These are phyloP conservation scores for Alternaria gaisen DNA, from an alignment of 2,329 filamentous ascomycete species.

Conservation along the genomic window DNA sequence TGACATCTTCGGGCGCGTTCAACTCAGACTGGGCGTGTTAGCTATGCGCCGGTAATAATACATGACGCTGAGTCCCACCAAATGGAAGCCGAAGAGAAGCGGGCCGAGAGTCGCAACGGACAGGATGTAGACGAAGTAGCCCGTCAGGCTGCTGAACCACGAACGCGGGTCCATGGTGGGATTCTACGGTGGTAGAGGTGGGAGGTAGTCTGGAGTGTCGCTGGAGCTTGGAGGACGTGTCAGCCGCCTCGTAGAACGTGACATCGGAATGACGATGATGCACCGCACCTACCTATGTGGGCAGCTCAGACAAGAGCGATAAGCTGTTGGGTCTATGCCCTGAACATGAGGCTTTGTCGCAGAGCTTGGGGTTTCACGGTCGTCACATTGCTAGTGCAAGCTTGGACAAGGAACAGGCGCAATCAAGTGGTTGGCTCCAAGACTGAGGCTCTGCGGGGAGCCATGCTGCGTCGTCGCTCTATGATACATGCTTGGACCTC, in stretches of 20 bases:
- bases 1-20: constrained; percentile 92
- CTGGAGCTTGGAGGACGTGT: constrained; percentile 9
- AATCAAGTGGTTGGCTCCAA: neutral
- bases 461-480: constrained; percentile 3
- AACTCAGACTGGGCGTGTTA: constrained; percentile 76
- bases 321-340: neutral
- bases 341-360: neutral
- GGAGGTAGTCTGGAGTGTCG: neutral
- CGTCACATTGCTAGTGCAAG: neutral
- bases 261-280: constrained; percentile 22
- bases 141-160: constrained; percentile 65
- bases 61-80: constrained; percentile 64
- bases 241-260: constrained; percentile 13
- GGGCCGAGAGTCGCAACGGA: constrained; percentile 82
- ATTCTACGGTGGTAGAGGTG: constrained; percentile 18
- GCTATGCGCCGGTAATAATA: constrained; percentile 9
- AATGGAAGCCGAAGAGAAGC: constrained; percentile 92
- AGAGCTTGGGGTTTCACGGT: neutral
- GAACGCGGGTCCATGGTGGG: constrained; percentile 49
- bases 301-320: constrained; percentile 2
- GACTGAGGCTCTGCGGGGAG: constrained; percentile 17
- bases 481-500: neutral
- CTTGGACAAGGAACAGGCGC: neutral
- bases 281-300: constrained; percentile 20
- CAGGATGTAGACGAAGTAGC: constrained; percentile 80